Percentiles rank a stretch among this genome's conserved stretches.
Evolutionary conservation across 2,329 filamentous ascomycete species (phyloP).

Genomic region (Pseudogymnoascus sp.): DNA sequence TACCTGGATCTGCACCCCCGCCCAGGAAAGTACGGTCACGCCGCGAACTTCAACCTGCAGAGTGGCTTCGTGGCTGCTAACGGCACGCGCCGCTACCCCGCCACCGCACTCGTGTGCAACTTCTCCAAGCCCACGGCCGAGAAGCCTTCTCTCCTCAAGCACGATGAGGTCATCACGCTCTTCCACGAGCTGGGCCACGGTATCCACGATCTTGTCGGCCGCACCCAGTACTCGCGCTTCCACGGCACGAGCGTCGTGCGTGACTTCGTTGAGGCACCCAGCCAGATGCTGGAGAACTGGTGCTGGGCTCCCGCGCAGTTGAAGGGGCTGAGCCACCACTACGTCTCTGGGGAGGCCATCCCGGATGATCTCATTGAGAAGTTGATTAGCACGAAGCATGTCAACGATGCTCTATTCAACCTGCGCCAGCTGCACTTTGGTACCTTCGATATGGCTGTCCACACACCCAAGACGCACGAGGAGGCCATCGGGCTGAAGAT

Average conservation of each 20-base stretch:
- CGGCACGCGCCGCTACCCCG: slow-evolving; percentile 66
- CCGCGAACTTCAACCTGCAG: slow-evolving; percentile 77
- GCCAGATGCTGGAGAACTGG: slow-evolving; percentile 71
- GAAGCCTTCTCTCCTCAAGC: slow-evolving; percentile 73
- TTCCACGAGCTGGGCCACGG: slow-evolving; percentile 73
- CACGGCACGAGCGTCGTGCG: slow-evolving; percentile 60
- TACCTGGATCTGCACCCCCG: slow-evolving; percentile 77
- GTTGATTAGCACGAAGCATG: slow-evolving; percentile 69
- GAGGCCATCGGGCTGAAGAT: slow-evolving; percentile 61
- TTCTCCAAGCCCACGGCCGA: slow-evolving; percentile 72
- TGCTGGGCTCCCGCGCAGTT: slow-evolving; percentile 63
- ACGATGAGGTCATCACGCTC: slow-evolving; percentile 73
- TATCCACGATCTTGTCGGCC: slow-evolving; percentile 61
- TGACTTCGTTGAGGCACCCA: slow-evolving; percentile 66
- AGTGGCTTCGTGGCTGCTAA: slow-evolving; percentile 61
- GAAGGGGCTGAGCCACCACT: slow-evolving; percentile 64
- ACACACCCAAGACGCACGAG: slow-evolving; percentile 61
- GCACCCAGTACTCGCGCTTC: slow-evolving; percentile 57
- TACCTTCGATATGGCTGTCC: slow-evolving; percentile 77
- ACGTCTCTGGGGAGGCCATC: slow-evolving; percentile 61
- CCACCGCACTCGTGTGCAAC: slow-evolving; percentile 76
- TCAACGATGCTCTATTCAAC: slow-evolving; percentile 74
- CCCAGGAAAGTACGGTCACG: slow-evolving; percentile 76
- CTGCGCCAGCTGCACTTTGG: slow-evolving; percentile 73
- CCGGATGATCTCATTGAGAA: slow-evolving; percentile 68